Base-by-base conservation (phyloP, 2,329 filamentous ascomycete species). In the Claviceps pazoutovae region DNA sequence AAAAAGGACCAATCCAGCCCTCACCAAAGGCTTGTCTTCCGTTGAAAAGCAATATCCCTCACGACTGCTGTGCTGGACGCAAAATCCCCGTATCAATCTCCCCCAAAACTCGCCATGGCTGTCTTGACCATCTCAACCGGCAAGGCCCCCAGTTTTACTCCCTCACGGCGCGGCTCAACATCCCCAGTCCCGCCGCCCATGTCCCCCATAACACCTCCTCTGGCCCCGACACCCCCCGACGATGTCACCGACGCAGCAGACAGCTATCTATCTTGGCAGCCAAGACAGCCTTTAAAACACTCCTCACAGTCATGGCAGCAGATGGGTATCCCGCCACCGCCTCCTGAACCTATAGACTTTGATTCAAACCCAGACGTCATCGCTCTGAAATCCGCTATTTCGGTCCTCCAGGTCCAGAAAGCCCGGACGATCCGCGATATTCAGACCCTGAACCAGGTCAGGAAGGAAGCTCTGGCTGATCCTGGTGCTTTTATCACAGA, bases 381-480 rank as follows among this genome's bases (percentile, higher is more conserved):
- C 54, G 91, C 91, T 5, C 75, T 96, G 54, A 83, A 84, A 57
- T 87, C 86, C 26, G 87, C 90, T 46, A 88, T 96, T 54, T 84
- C 87, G 8, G 82, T 95, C 49, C 74, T 97, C 46, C 88, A 95
- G 69, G 75, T 95, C 57, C 91, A 97, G 71, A 83, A 83, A 56
- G 81, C 83, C 61, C 86, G 85, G 64, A 88, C 88, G 42, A 72
- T 82, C 48, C 77, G 79, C 46, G 90, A 96, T 68, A 82, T 96
- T 49, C 76, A 79, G 58, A 71, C 77, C 0, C 73, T 96, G 37
- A 78, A 82, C 58, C 72, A 74, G 53, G 78, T 87, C 60, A 91
- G 89, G 66, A 71, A 78, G 17, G 80, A 79, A 3, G 89, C 88
- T 5, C 68, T 88, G 1, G 73, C 74, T 7, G 75, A 91, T 56